These are phyloP conservation scores for Nepenthes mirabilis DNA, from an alignment of 148 eudicot genomes.

Conservation along the genomic window DNA sequence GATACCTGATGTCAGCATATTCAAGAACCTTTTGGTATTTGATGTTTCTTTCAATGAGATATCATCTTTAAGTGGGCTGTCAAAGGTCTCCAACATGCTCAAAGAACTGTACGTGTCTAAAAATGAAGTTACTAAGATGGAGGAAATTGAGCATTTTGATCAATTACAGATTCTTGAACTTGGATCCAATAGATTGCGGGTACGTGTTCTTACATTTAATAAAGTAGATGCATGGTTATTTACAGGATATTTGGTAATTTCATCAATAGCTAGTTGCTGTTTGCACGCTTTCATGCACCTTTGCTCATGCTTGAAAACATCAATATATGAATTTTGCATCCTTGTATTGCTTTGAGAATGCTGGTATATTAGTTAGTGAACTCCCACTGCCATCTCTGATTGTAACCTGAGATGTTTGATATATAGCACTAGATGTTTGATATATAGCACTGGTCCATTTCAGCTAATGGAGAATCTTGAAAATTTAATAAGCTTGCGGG, in stretches of 20 bases:
- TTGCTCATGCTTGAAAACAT: too few relatives aligned
- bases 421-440: neutral
- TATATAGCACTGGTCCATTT: conserved; percentile 3
- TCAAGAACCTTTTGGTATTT: conserved; percentile 62
- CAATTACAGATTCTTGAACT: conserved; percentile 87
- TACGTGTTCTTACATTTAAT: conserved; percentile 16
- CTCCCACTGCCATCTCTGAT: neutral
- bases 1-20: conserved; percentile 86
- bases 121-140: conserved; percentile 86
- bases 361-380: neutral
- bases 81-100: conserved; percentile 60
- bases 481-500: conserved; percentile 54
- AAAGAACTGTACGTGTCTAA: conserved; percentile 86
- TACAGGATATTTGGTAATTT: neutral
- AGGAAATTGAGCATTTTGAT: conserved; percentile 86
- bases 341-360: too few relatives aligned
- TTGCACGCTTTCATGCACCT: too few relatives aligned
- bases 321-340: too few relatives aligned
- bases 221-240: neutral
- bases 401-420: neutral
- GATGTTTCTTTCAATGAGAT: conserved; percentile 97
- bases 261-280: neutral
- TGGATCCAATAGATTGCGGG: conserved; percentile 94
- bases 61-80: conserved; percentile 56
- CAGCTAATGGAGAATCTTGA: conserved; percentile 88